Evolutionary conservation across 2,329 filamentous ascomycete genomes (phyloP).

Genomic region (Didymella segeticola): DNA sequence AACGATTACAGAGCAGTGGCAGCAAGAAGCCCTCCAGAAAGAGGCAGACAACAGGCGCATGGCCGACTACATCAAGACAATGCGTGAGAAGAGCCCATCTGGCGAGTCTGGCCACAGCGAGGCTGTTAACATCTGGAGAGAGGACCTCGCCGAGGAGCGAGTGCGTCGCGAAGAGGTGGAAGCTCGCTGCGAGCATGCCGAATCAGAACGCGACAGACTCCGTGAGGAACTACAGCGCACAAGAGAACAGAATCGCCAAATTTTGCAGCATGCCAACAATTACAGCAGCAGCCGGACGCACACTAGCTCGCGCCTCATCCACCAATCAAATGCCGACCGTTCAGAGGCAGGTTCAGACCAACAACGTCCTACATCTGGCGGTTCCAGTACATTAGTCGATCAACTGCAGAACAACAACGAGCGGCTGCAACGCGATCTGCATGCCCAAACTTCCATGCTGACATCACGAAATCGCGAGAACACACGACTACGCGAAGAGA

Average conservation of each 20-base stretch:
- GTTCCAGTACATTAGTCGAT: slow-evolving; percentile 78
- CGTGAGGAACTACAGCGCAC: slow-evolving; percentile 83
- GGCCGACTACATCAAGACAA: slow-evolving; percentile 76
- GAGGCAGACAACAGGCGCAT: slow-evolving; percentile 88
- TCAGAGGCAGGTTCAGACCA: slow-evolving; percentile 51
- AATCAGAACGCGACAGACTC: slow-evolving; percentile 84
- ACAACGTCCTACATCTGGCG: slow-evolving; percentile 33
- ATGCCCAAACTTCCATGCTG: slow-evolving; percentile 96
- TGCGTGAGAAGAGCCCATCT: slow-evolving; percentile 56
- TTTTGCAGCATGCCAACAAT: slow-evolving; percentile 45
- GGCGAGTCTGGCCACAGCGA: slow-evolving; percentile 50
- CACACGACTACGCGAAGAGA: slow-evolving; percentile 93
- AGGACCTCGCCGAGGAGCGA: slow-evolving; percentile 90
- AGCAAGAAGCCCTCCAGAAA: slow-evolving; percentile 76
- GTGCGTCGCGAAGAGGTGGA: slow-evolving; percentile 87
- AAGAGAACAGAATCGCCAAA: slow-evolving; percentile 51
- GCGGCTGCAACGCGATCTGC: slow-evolving; percentile 87
- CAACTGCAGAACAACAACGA: slow-evolving; percentile 91
- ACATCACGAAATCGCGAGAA: slow-evolving; percentile 95
- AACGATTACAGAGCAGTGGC: slow-evolving; percentile 80
- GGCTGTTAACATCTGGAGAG: slow-evolving; percentile 83
- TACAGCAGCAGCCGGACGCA: slow-evolving; percentile 43
- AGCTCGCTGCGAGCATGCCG: slow-evolving; percentile 83
- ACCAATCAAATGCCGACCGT: slow-evolving; percentile 46
- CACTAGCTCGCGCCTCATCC: slow-evolving; percentile 49